A percentile compares a stretch with the other conserved stretches of the same genome.
Evolutionary conservation across 805 yeast genomes (phyloP).

Genomic region (Hanseniaspora guilliermondii): DNA sequence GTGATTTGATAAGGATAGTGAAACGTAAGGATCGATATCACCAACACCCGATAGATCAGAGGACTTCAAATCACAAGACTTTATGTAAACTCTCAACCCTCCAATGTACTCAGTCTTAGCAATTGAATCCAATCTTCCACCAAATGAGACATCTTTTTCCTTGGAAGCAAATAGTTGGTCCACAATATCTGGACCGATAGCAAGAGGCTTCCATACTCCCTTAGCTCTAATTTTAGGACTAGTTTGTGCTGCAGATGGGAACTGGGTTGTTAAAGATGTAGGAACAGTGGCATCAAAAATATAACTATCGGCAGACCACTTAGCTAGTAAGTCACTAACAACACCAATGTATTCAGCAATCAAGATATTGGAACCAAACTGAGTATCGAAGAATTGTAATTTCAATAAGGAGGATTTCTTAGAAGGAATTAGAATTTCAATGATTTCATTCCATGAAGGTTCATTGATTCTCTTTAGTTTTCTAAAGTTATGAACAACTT

Average conservation of each 20-base stretch:
- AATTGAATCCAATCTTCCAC: conserved; percentile 10
- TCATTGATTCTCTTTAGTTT: conserved; percentile 54
- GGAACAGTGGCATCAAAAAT: conserved; percentile 5
- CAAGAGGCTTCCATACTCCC: conserved; percentile 62
- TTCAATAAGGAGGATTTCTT: conserved; percentile 45
- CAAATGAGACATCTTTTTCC: conserved; percentile 28
- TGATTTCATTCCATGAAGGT: conserved; percentile 55
- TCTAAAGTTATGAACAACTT: conserved; percentile 46
- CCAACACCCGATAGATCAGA: conserved; percentile 53
- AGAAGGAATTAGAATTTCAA: conserved; percentile 51
- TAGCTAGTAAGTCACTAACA: conserved; percentile 7
- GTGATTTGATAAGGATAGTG: conserved; percentile 46
- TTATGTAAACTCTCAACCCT: conserved; percentile 46
- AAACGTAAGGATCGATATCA: conserved; percentile 62
- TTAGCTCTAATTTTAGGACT: conserved; percentile 24
- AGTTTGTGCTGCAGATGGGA: conserved; percentile 2
- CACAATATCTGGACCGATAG: conserved; percentile 38
- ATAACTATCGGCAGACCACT: conserved; percentile 5
- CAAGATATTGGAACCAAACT: conserved; percentile 33
- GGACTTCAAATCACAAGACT: conserved; percentile 40
- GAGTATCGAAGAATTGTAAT: conserved; percentile 50
- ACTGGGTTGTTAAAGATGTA: background rate
- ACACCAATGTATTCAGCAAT: conserved; percentile 37
- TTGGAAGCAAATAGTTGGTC: conserved; percentile 22
- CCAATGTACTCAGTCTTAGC: conserved; percentile 44